Base-by-base conservation (phyloP, 805 yeast genomes). In the Candida andamanensis region DNA sequence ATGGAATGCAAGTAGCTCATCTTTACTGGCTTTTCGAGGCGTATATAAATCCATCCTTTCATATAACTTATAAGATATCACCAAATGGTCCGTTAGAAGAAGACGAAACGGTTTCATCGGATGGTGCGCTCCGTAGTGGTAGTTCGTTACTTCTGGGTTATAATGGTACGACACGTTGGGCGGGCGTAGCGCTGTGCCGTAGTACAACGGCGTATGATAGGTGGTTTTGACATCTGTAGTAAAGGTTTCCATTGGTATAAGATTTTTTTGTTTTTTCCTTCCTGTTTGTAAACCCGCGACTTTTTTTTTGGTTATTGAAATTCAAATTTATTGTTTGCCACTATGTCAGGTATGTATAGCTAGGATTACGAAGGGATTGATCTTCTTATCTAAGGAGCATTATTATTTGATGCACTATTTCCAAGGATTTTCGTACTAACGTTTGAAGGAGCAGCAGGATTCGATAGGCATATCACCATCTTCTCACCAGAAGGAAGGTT, bases 31-130 rank as follows among this genome's bases (percentile, higher is more conserved):
- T 20, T 77, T 60, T 39, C 94, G 67, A 2, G 97, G 94, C 38
- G 76, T 70, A 57, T 84, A 92, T 17, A 87, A 60, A 52, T 92
- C 97, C 96, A 90, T 85, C 44, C 79, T 72, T 48, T 86, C 86
- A 55, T 89, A 85, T 28, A 90, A 63, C 36, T 85, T 85, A 58
- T 92, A 90, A 10, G 82, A 78, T 20, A 81, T 74, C 32, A 90
- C 90, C 40, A 90, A 63, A 54, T 89, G 95, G 59, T 90, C 97
- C 0, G 98, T 90, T 27, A 90, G 71, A 89, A 87, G 81, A 40
- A 92, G 66, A 43, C 98, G 66, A 56, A 89, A 85, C 11, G 98
- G 98, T 56, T 90, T 90, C 98, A 90, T 90, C n/a, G 98, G 98
- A 58, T 90, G 98, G 39, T 78, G 74, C 1, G 85, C 83, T 12